Base-by-base conservation (phyloP, 768 basidiomycete species). In the Sporobolomyces roseus region DNA sequence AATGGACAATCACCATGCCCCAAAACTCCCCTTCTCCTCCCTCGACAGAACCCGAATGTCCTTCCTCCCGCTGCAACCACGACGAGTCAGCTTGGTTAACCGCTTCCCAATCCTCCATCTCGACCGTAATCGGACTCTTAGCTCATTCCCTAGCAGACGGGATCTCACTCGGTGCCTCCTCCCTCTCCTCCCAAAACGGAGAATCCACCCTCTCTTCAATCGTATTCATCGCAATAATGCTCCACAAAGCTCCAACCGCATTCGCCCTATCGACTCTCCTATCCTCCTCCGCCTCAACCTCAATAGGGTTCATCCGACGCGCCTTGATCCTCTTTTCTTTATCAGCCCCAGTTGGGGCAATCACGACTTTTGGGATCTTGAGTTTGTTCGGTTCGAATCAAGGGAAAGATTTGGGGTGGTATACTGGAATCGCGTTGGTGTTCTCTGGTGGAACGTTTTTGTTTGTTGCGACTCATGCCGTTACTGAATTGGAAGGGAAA, bases 211-310 rank as follows among this genome's bases (percentile, higher is more conserved):
- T 38, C 45, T 55, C 54, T 16, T 16, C 54, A 16, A 82, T 97
- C 49, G 88, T 99, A 5, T 98, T 98, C 77, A 76, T 96, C 29
- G 93, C 96, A 4, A 84, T 99, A 48, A 83, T 90, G 54, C 82
- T 98, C 27, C 96, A 98, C 79, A 98, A 98, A 84, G 93, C 89
- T 0, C 94, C 94, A 1, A 93, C 93, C 0, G 87, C 93, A 3
- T 81, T 99, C 51, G 94, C 93, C 7, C 82, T 97, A 50, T 88
- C 90, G 0, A 87, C 89, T 0, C 87, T 91, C 5, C 85, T 98
- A 16, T n/a, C 17, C 3, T 85, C 72, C 86, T 13, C 45, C 10
- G 21, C 45, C 6, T 13, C 45, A 13, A 23, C 45, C 7, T 14
- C 13, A 21, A 46, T 6, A 23, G 12, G 14, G 45, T 83, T 77